Conservation (phyloP, 202 grass and related monocot species). For the Carex arenaria region DNA sequence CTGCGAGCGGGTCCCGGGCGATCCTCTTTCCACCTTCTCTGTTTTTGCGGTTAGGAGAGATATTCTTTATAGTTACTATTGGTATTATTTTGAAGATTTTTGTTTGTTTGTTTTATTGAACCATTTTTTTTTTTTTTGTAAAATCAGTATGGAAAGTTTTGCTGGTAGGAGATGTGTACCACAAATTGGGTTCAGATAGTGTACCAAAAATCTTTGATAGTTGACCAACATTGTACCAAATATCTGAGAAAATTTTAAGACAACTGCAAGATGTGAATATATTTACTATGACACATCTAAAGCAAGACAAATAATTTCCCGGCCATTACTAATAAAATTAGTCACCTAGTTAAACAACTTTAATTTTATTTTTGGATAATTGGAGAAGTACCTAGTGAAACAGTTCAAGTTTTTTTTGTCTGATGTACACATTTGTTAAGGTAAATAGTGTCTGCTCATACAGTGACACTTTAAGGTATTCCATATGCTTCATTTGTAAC, state of each 20-base stretch:
- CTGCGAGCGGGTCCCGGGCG: slow-evolving; percentile 44
- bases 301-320: background rate
- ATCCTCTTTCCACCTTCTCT: slow-evolving; percentile 49
- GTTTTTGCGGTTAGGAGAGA: slow-evolving; percentile 62
- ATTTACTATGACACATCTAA: background rate
- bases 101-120: background rate
- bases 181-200: background rate
- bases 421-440: background rate
- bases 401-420: background rate
- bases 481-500: background rate
- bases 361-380: no score
- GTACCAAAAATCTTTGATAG: background rate
- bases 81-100: background rate
- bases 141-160: background rate
- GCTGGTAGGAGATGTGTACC: background rate
- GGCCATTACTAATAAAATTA: no score
- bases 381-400: no score
- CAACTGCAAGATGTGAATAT: background rate
- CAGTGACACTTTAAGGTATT: background rate
- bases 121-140: background rate
- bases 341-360: no score
- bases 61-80: background rate
- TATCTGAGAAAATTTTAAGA: background rate
- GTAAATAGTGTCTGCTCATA: background rate
- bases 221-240: background rate